Base-by-base conservation (phyloP, 1,284 basidiomycete genomes). In the Veloboletus limbatus region DNA sequence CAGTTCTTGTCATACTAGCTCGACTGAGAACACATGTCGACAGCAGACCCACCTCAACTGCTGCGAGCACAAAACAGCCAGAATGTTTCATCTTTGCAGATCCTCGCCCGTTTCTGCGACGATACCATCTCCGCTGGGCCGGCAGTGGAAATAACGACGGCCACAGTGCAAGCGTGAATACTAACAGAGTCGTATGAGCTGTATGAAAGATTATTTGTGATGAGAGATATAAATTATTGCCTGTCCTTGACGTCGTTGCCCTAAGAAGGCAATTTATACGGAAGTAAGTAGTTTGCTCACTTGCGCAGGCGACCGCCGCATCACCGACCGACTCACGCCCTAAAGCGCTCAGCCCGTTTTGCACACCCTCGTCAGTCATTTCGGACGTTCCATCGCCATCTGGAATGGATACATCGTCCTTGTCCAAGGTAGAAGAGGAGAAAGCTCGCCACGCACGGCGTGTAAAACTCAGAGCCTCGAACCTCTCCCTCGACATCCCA, bases 341-440 rank as follows among this genome's bases (percentile, higher is more conserved):
- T 38, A 48, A 37, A n/a, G 32, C 32, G n/a, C n/a, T n/a, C 37
- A 18, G 22, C 30, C 25, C 17, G 27, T 22, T 32, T 36, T 45
- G 24, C 18, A 49, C 42, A 24, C 21, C 33, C 40, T 26, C 41
- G 10, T 16, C 40, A 35, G 18, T 14, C 11, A 24, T 11, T 26
- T 18, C 18, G n/a, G 14, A 41, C 25, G 10, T 17, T 21, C 18
- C 41, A 33, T 36, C 18, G 7, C 13, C 25, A 37, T 25, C n/a
- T 26, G 9, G 14, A 33, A 63, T 62, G 52, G 66, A 60, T 6
- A 8, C 36, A 26, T 47, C 57, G 6, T 44, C 56, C 3, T 27
- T 58, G 7, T 13, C 67, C 16, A 80, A 74, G 58, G 52, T 61
- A 20, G 85, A 88, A 36, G 86, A 88, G 46, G 85, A 88, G 63